Evolutionary conservation across 73 alveolate species (phyloP).

Genomic region (Durusdinium trenchii): DNA sequence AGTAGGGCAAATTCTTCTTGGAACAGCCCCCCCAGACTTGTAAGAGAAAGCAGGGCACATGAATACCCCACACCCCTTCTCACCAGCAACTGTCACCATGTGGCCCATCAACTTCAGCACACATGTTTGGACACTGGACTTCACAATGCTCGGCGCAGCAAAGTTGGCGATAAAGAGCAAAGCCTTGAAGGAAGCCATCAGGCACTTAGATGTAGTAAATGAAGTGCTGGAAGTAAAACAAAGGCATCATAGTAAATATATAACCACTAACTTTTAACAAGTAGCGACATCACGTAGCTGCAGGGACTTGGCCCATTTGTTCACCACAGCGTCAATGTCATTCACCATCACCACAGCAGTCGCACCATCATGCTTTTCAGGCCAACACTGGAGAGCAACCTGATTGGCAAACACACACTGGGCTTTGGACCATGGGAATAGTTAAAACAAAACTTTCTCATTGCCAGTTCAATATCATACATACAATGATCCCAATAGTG

Average conservation of each 20-base stretch:
- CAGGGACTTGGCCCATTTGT: not conserved
- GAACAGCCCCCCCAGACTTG: not conserved
- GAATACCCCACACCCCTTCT: not conserved
- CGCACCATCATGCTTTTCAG: not conserved
- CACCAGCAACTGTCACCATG: not conserved
- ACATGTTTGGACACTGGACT: not conserved
- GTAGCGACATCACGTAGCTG: not conserved
- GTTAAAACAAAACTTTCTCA: not conserved
- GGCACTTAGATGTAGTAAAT: not conserved
- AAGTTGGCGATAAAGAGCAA: not conserved
- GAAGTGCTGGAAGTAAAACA: not conserved
- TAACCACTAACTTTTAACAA: not conserved
- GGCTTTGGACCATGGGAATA: not conserved
- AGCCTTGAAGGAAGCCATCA: too few species aligned
- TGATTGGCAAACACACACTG: not conserved
- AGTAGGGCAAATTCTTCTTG: not conserved
- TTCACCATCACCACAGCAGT: conserved; percentile 7
- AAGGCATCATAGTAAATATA: not conserved
- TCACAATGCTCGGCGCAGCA: not conserved
- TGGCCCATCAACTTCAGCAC: conserved; percentile 38
- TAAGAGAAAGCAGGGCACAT: not conserved
- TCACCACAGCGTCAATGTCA: not conserved
- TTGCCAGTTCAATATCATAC: too few species aligned
- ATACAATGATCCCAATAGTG: too few species aligned
- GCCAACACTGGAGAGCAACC: conserved; percentile 6